These are phyloP conservation scores for Aspergillus aculeatus DNA, from an alignment of 2,329 filamentous ascomycete species.

Conservation along the genomic window DNA sequence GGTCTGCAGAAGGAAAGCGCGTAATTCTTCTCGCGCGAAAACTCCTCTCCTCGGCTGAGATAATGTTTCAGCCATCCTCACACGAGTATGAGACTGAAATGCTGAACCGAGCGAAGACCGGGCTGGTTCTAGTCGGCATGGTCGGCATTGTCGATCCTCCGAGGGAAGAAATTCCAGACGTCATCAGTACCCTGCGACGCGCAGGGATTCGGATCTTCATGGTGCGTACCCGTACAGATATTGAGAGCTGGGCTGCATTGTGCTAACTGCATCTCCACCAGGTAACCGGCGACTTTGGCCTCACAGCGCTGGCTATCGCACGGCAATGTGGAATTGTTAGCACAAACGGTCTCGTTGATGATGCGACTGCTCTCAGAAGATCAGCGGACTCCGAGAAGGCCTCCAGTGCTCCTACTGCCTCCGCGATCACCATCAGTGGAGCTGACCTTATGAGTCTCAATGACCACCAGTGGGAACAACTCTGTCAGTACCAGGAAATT, in stretches of 20 bases:
- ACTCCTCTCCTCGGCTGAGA: conserved; percentile 43
- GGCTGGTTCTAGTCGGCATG: conserved; percentile 55
- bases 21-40: conserved; percentile 68
- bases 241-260: background rate
- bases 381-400: conserved; percentile 13
- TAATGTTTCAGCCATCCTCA: conserved; percentile 46
- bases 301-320: conserved; percentile 72
- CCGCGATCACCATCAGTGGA: conserved; percentile 62
- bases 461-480: conserved; percentile 66
- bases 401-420: conserved; percentile 29
- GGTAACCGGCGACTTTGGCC: conserved; percentile 73
- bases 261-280: conserved; percentile 20
- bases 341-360: conserved; percentile 51
- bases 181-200: conserved; percentile 61
- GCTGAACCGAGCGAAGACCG: conserved; percentile 51
- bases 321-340: conserved; percentile 68
- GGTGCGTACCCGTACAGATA: conserved; percentile 43
- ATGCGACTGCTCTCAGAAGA: conserved; percentile 53
- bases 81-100: conserved; percentile 58
- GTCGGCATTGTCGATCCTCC: conserved; percentile 62
- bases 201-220: conserved; percentile 77
- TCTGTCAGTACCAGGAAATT: conserved; percentile 67
- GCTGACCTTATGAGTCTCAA: conserved; percentile 65
- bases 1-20: conserved; percentile 67
- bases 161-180: conserved; percentile 58